phyloP scores from a whole-genome alignment of 305 asterid genomes.

The Rubia balearica region DNA sequence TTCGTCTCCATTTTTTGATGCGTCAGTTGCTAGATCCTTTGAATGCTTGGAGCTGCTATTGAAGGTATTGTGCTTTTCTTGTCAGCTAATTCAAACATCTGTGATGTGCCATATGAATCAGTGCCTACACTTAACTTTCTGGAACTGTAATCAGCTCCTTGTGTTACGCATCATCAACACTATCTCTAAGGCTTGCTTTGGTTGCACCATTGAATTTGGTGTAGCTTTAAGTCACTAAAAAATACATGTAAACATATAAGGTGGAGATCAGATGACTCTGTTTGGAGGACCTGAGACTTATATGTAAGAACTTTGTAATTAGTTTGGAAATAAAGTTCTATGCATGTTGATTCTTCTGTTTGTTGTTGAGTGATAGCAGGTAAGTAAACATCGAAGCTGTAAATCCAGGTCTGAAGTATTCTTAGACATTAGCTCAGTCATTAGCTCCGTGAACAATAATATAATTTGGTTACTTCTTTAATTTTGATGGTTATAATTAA shows the following conservation, averaged over 20 bases:
- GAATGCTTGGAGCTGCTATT: slow-evolving; percentile 18
- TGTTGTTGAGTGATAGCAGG: too few relatives aligned
- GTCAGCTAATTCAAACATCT: neutral
- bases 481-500: too few relatives aligned
- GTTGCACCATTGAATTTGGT: neutral
- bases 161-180: neutral
- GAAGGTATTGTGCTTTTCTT: slow-evolving; percentile 9
- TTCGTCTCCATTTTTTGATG: slow-evolving; percentile 6
- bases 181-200: neutral
- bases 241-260: too few relatives aligned
- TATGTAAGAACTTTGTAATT: too few relatives aligned
- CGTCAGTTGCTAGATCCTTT: slow-evolving; percentile 4
- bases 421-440: neutral
- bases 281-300: too few relatives aligned
- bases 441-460: neutral
- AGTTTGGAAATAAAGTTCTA: too few relatives aligned
- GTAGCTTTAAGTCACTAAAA: too few relatives aligned
- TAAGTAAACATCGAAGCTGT: too few relatives aligned
- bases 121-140: neutral
- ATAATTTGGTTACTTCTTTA: too few relatives aligned
- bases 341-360: too few relatives aligned
- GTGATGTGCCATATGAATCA: neutral
- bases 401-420: too few relatives aligned
- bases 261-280: too few relatives aligned
- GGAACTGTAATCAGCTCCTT: neutral